Conservation (phyloP, 2,329 filamentous ascomycete genomes). For the Mollisia scopiformis region DNA sequence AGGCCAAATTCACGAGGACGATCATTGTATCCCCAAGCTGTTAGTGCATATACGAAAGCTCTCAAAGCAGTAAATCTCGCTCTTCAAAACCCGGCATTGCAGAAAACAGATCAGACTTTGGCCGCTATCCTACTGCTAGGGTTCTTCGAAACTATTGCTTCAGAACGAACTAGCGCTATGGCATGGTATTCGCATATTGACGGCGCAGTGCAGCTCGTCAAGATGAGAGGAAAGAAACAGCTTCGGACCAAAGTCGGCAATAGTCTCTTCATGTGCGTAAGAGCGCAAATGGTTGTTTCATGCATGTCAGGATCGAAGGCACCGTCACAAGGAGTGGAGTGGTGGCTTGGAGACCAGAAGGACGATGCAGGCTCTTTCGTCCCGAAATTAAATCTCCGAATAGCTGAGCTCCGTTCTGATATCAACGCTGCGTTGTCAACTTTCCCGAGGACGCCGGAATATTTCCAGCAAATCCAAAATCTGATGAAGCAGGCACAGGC, state of each 20-base stretch:
- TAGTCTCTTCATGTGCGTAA: slow-evolving; percentile 60
- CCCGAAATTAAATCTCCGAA: slow-evolving; percentile 51
- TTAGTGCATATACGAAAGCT: slow-evolving; percentile 58
- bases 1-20: slow-evolving; percentile 41
- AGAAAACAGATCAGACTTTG: slow-evolving; percentile 59
- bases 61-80: slow-evolving; percentile 55
- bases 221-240: slow-evolving; percentile 58
- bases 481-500: slow-evolving; percentile 55
- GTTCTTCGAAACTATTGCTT: slow-evolving; percentile 58
- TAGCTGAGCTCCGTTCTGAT: slow-evolving; percentile 58
- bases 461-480: slow-evolving; percentile 52
- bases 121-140: slow-evolving; percentile 62
- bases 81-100: slow-evolving; percentile 51
- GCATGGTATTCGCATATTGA: slow-evolving; percentile 68
- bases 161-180: slow-evolving; percentile 54
- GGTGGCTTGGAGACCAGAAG: slow-evolving; percentile 59
- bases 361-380: slow-evolving; percentile 51
- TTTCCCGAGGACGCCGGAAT: slow-evolving; percentile 50
- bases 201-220: slow-evolving; percentile 64
- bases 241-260: slow-evolving; percentile 55
- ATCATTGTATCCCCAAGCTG: slow-evolving; percentile 43
- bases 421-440: slow-evolving; percentile 53
- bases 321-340: slow-evolving; percentile 57
- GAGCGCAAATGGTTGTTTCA: slow-evolving; percentile 65
- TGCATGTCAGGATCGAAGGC: slow-evolving; percentile 55